Evolutionary conservation across 495 filamentous ascomycete genomes (phyloP), one percentile per base, ranked within the genome.

Genomic region (Neurospora sp.): DNA sequence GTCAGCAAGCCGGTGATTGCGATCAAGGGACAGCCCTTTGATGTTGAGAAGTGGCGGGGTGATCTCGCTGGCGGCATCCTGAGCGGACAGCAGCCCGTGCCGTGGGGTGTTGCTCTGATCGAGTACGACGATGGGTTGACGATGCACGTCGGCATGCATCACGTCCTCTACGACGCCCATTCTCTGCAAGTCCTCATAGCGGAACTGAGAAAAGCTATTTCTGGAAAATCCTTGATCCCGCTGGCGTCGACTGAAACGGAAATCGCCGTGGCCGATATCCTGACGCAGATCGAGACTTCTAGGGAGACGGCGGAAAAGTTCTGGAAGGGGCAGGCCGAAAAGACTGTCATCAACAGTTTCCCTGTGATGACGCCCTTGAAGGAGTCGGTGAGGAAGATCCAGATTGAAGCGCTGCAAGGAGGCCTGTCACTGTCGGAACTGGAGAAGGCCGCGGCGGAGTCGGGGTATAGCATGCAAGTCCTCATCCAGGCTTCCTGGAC

Each of bases 141-240:
- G 84, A 74, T 84, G 78, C 83, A 85, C 40, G 74, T 86, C 14
- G 80, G 79, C 0, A 83, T 87, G 6, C 89, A 93, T 70, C 93
- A 97, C 80, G 91, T 91, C 3, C 81, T 97, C 1, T 96, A 94
- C 74, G 93, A 97, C 82, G 93, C 91, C 0, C 84, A 88, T 41
- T 91, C 91, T 18, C 81, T 97, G 6, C 82, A 86, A 18, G 69
- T 81, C 1, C 84, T 94, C 4, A 82, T 94, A 3, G 75, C 82
- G 1, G 88, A 91, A 73, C 79, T 94, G 38, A 74, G 78, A 6
- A 75, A 74, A 6, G 18, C 72, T 1, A 14, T 82, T 0, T 37
- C 40, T 4, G 76, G 74, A 5, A 10, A 22, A 1, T 4, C 6
- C 3, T 9, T 35, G 7, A 9, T 75, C 3, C 3, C 65, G 0